Evolutionary conservation across 139 green algal species (phyloP), one percentile per base, ranked within the genome.

Genomic region (Micractinium conductrix): DNA sequence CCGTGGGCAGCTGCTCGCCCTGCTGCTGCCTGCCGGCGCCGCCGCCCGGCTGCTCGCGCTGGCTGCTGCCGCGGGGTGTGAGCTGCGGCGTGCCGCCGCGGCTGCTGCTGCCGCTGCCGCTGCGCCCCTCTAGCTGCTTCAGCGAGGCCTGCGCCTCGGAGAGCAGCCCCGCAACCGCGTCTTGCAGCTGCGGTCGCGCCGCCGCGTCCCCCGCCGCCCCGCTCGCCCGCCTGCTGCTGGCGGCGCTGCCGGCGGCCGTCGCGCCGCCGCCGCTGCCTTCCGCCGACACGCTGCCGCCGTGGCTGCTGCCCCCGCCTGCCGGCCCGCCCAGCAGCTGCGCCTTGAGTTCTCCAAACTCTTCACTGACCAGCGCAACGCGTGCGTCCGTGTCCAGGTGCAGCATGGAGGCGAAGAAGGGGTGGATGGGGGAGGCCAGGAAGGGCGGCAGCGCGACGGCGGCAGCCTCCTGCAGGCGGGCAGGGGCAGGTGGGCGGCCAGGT

Each of bases 351-450:
- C 40, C 38, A 33, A 71, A 76, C 44, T 83, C 43, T 0, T 48
- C 21, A 1, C 43, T 30, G 2, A 85, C 70, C 9, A 93, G 40
- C 33, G 85, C 83, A 28, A 90, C 83, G 2, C 95, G 86, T 9
- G 86, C 88, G 70, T 98, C 93, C 21, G 91, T 76, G 79, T 96
- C 93, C 53, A 95, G 42, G 0, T 81, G 75, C 81, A 96, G 89
- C 82, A 96, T 83, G 26, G 75, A 86, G 3, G 82, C 79, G 60
- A 93, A 94, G 86, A 96, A 94, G 19, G 93, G 89, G 85, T 96
- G 93, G 79, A 96, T 87, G 69, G 89, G 78, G 33, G 82, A 28
- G 42, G 67, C 80, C 58, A 98, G 96, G 80, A 91, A 96, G 48
- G 82, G 45, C 2, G 95, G 95, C 87, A 98, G 96, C 26, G 95